Evolutionary conservation across 257 asterid genomes (phyloP).

Genomic region (Coffea eugenioides): DNA sequence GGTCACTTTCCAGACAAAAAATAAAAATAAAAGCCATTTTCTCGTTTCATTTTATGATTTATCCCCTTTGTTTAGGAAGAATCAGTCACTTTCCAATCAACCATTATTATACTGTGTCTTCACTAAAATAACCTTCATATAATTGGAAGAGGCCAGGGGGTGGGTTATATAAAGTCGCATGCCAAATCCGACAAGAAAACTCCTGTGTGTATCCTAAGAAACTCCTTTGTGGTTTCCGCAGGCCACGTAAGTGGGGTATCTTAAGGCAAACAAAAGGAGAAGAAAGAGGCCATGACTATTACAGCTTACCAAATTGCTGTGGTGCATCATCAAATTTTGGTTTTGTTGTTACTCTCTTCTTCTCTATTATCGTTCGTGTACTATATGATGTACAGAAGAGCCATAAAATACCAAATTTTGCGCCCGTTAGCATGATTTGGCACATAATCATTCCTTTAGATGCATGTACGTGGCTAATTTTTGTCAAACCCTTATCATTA

Average conservation of each 20-base stretch:
- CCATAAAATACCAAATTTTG: too few relatives aligned
- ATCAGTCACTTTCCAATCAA: not conserved
- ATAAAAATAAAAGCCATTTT: not conserved
- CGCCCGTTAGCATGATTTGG: too few relatives aligned
- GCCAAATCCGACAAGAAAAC: constrained; percentile 26
- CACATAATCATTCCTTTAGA: not conserved
- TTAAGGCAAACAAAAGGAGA: not conserved
- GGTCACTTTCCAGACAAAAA: not conserved
- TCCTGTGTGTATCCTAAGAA: not conserved
- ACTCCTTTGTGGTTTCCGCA: not conserved
- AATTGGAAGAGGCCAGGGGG: constrained; percentile 16
- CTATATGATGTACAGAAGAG: too few relatives aligned
- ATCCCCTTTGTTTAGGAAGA: not conserved
- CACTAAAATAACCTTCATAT: constrained; percentile 10
- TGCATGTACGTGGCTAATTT: not conserved
- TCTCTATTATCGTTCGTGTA: too few relatives aligned
- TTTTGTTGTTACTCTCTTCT: not conserved
- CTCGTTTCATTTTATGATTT: not conserved
- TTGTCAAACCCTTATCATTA: not conserved
- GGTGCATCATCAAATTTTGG: constrained; percentile 3
- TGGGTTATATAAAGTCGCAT: not conserved
- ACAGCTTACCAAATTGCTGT: constrained; percentile 28
- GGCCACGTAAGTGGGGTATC: constrained; percentile 9
- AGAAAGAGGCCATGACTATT: constrained; percentile 11
- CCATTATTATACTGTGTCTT: not conserved